These are phyloP conservation scores for Pseudocercospora vitis DNA, from an alignment of 2,329 filamentous ascomycete genomes.

Conservation along the genomic window DNA sequence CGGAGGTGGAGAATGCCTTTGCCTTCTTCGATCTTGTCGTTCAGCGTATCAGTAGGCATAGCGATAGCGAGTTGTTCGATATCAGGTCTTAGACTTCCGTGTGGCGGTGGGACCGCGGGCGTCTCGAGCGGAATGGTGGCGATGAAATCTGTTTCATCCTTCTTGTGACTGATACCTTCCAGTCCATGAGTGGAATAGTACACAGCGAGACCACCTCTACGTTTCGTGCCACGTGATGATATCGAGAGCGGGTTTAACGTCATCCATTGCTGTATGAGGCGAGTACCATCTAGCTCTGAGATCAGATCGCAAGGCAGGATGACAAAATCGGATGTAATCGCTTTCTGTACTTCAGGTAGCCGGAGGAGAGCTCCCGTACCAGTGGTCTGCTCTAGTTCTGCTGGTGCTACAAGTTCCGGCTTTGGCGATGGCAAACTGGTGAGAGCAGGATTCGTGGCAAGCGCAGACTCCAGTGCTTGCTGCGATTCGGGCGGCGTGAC, in stretches of 20 bases:
- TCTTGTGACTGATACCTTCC: slow-evolving; percentile 71
- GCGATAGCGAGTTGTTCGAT: slow-evolving; percentile 81
- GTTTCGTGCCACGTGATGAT: slow-evolving; percentile 57
- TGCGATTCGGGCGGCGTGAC: slow-evolving; percentile 58
- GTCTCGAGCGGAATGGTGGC: slow-evolving; percentile 68
- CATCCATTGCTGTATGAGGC: slow-evolving; percentile 89
- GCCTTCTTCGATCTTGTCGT: slow-evolving; percentile 75
- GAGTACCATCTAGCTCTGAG: slow-evolving; percentile 81
- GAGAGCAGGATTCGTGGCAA: slow-evolving; percentile 76
- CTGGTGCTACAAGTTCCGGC: slow-evolving; percentile 74
- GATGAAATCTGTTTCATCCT: slow-evolving; percentile 90
- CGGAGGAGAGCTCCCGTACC: slow-evolving; percentile 87
- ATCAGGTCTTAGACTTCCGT: slow-evolving; percentile 64
- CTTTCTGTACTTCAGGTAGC: slow-evolving; percentile 74
- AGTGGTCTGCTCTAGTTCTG: slow-evolving; percentile 74
- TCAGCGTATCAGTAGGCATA: slow-evolving; percentile 84
- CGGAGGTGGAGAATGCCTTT: slow-evolving; percentile 72
- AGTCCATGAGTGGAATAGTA: slow-evolving; percentile 82
- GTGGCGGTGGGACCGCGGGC: slow-evolving; percentile 58
- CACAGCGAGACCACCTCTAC: slow-evolving; percentile 79
- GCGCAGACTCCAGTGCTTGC: slow-evolving; percentile 65
- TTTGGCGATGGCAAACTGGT: slow-evolving; percentile 71
- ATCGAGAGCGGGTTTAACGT: slow-evolving; percentile 57
- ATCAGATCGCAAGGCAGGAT: slow-evolving; percentile 91
- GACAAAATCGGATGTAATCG: slow-evolving; percentile 81